Conservation (phyloP, 1,284 basidiomycete species). For the Puccinia hordei region DNA sequence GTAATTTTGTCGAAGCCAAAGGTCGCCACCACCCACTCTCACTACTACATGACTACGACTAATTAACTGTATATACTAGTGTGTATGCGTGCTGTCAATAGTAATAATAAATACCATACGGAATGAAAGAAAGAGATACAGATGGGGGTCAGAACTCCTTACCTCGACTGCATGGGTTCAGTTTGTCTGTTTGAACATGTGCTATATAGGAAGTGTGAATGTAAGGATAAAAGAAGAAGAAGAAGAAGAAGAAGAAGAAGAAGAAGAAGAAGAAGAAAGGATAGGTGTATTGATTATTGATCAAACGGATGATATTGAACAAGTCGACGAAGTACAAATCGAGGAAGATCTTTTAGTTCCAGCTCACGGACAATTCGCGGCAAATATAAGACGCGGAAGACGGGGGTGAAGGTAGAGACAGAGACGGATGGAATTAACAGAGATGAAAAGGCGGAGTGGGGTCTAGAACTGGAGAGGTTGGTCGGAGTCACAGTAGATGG, state of each 20-base stretch:
- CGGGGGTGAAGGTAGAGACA: not conserved
- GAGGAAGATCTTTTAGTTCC: not conserved
- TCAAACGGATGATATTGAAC: constrained; percentile 9
- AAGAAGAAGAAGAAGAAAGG: not conserved
- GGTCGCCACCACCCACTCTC: too few relatives aligned
- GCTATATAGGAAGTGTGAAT: too few relatives aligned
- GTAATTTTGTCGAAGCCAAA: too few relatives aligned
- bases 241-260: not conserved
- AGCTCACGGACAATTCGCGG: not conserved
- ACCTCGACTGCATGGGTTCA: not conserved
- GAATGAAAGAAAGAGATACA: too few relatives aligned
- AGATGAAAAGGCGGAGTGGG: not conserved
- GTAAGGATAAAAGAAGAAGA: too few relatives aligned
- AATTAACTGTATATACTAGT: too few relatives aligned
- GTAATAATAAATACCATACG: too few relatives aligned
- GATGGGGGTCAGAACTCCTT: too few relatives aligned
- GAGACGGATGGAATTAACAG: not conserved
- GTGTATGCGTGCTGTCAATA: too few relatives aligned
- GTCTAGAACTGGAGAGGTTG: too few relatives aligned
- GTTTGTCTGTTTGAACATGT: not conserved
- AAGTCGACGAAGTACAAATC: constrained; percentile 6
- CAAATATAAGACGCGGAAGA: not conserved
- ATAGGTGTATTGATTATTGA: not conserved
- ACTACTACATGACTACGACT: too few relatives aligned
- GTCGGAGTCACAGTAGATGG: not conserved